Percentiles rank a stretch among this genome's conserved stretches.
Conservation (phyloP, 805 yeast genomes). For the Sugiyamaella americana region DNA sequence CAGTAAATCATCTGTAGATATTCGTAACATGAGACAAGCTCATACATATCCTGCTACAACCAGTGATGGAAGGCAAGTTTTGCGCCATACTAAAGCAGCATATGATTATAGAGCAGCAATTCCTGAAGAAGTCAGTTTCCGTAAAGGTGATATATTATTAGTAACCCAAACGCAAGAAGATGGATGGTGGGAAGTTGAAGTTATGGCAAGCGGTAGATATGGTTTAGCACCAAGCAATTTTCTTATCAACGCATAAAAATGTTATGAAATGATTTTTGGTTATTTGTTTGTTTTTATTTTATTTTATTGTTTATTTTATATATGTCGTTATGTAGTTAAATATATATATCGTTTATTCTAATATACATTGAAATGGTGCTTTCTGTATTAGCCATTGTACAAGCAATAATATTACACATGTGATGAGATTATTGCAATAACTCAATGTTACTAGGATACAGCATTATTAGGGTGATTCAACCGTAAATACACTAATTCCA, state of each 20-base stretch:
- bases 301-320: background rate
- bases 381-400: no score
- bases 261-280: background rate
- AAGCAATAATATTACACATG: no score
- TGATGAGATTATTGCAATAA: no score
- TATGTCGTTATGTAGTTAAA: background rate
- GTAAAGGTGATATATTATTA: slow-evolving; percentile 49
- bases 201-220: slow-evolving; percentile 34
- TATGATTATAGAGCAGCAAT: slow-evolving; percentile 55
- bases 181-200: slow-evolving; percentile 73
- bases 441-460: no score
- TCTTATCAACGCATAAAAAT: slow-evolving; percentile 20
- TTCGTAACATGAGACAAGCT: slow-evolving; percentile 19
- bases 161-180: slow-evolving; percentile 56
- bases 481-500: no score
- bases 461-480: no score
- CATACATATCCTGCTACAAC: slow-evolving; percentile 38
- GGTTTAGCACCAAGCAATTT: slow-evolving; percentile 66
- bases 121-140: slow-evolving; percentile 55
- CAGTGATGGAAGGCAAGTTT: slow-evolving; percentile 48
- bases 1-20: slow-evolving; percentile 22
- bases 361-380: no score
- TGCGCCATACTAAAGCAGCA: slow-evolving; percentile 48
- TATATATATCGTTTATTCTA: no score
- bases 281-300: background rate